Base-by-base conservation (phyloP, 2,329 filamentous ascomycete genomes). In the Pseudocercospora fijiensis region DNA sequence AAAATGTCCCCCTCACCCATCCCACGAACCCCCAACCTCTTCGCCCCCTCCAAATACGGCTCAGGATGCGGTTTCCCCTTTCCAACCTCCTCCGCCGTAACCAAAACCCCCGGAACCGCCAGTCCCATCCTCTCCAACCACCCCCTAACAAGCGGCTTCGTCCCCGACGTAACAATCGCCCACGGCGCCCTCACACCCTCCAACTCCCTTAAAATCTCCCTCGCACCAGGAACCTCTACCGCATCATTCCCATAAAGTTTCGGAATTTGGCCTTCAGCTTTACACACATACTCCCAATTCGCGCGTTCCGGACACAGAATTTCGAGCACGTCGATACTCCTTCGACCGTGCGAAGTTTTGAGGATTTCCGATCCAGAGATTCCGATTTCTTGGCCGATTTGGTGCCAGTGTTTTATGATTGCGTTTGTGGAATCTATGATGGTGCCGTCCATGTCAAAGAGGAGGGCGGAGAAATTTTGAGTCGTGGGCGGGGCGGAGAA, bases 251-350 rank as follows among this genome's bases (percentile, higher is more conserved):
- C 92, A 78, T 90, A 91, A 58, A 89, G 82, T 73, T 86, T 84
- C 2, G 94, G 94, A 41, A 98, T 87, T 22, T 85, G 81, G 24
- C 86, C 88, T 80, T 98, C 95, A 76, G 93, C 86, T 62, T 88
- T 80, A 75, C 85, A 86, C 70, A 96, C 87, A 74, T 96, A 96
- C 68, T 96, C 92, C 92, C 90, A 94, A 71, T 89, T 97, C 47
- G 95, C 95, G 75, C 92, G 91, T 70, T 90, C 88, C 16, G 92
- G 90, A 66, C 91, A 88, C 63, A 96, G 85, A 27, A 93, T 81
- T 75, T 86, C 86, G 63, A 99, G 83, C 2, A 90, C 87, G 72
- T 99, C 95, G 73, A 98, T 96, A 69, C 88, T 92, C 63, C 95
- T 84, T 64, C 94, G 87, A 66, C 95, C 95, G 78, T 99, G 95